Evolutionary conservation across 2,329 filamentous ascomycete species (phyloP), one percentile per base, ranked within the genome.

Genomic region (Verticillium nonalfalfae): DNA sequence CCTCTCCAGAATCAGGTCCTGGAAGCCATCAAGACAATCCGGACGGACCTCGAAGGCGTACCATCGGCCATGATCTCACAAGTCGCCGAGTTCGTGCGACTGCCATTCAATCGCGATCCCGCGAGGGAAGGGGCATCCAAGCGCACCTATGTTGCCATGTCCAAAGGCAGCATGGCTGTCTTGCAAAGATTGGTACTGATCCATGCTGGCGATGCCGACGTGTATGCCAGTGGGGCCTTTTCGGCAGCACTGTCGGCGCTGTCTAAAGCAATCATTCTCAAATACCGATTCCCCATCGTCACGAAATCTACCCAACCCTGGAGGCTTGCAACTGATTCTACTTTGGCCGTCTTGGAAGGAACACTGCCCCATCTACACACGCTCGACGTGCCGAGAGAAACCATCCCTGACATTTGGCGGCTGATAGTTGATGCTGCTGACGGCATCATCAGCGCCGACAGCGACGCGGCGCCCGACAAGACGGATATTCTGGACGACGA

Each of bases 101-200:
- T 96, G 38, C 89, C 91, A 1, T 93, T 91, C 67, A 74, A 78
- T 0, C 69, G 74, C 35, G 74, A 71, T 14, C 60, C 75, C 65
- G 66, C 67, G 13, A 50, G 60, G 73, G 72, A 66, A 72, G 66
- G 38, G n/a, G 64, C 68, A 58, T 70, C 76, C 58, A 86, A 86
- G 61, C 90, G 91, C 7, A 96, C 92, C 0, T 98, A 93, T 70
- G 87, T 99, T 60, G 94, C 95, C 38, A 85, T 98, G 70, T 92
- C 93, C 1, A 96, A 95, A 73, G 85, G 85, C 21, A 87, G 89
- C 62, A 95, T 97, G 82, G 78, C 81, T 2, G 83, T 92, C 56
- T 74, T 96, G 1, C 81, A 90, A 65, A 76, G 75, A 0, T 75
- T 91, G 2, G 78, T 89, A 3, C 74, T 85, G 4, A 75, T 79